phyloP scores from a whole-genome alignment of 257 asterid species.

The Rhazya stricta region DNA sequence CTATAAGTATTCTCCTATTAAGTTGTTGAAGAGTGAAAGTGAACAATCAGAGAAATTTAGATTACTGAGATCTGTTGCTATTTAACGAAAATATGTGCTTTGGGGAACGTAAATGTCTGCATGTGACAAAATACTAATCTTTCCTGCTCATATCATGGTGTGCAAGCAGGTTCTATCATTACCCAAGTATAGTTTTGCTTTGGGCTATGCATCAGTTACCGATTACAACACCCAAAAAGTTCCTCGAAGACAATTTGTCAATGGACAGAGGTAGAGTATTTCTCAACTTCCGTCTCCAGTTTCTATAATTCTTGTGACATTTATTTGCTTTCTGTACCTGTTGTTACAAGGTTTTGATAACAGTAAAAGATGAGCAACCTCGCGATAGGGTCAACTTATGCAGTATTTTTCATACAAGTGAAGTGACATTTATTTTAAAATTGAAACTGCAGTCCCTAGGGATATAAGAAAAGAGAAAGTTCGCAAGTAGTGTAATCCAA shows the following conservation, averaged over 20 bases:
- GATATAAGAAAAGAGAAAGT: not conserved
- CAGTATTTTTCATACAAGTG: not conserved
- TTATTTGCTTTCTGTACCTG: not conserved
- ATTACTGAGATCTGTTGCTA: not conserved
- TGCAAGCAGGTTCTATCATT: conserved; percentile 71
- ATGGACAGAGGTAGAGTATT: conserved; percentile 70
- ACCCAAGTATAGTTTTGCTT: conserved; percentile 51
- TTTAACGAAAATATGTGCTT: not conserved
- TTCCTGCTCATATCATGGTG: not conserved
- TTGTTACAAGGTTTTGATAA: not conserved
- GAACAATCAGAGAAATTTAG: not conserved
- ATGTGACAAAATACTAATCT: not conserved
- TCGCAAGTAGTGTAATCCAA: not conserved
- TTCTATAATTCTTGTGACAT: not conserved
- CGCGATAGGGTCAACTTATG: not conserved
- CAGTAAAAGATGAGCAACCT: not conserved
- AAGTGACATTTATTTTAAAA: no score
- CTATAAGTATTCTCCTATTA: not conserved
- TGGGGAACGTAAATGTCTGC: not conserved
- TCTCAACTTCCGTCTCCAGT: not conserved
- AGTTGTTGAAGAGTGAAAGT: not conserved
- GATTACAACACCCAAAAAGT: conserved; percentile 90
- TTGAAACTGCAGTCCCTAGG: not conserved
- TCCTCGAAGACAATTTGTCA: conserved; percentile 49
- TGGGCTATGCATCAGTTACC: conserved; percentile 73